Base-by-base conservation (phyloP, 208 protist species). In the Blechomonas ayalai region DNA sequence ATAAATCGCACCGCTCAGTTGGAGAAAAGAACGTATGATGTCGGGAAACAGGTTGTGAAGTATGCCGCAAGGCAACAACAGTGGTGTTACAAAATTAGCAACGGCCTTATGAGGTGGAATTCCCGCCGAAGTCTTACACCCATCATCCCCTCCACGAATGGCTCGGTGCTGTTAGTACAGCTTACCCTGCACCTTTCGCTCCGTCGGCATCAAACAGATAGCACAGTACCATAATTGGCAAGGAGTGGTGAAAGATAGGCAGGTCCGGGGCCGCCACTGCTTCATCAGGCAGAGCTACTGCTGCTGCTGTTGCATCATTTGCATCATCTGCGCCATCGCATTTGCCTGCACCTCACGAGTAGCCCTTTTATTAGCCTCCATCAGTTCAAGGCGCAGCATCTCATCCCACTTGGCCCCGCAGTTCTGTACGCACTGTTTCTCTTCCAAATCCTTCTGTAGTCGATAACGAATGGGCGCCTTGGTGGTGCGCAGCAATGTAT, bases 341-440 rank as follows among this genome's bases (percentile, higher is more conserved):
- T 76, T 45, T n/a, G 69, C 49, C 58, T 92, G 73, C 31, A 85
- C 71, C 31, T 73, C 53, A 1, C 45, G 28, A 8, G 75, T 48
- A 12, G 66, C 71, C 7, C 53, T 52, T 47, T 85, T 71, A 52
- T 89, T 86, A 5, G 60, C 7, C n/a, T 73, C 59, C 28, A 58
- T 67, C 15, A 79, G 27, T 0, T 51, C 68, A 19, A 59, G 29
- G 13, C 63, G 55, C 20, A 83, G 67, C 1, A 83, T 31, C 12
- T 67, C 62, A 36, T 92, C 76, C 73, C 79, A 92, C 59, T 92
- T 92, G 15, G 67, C 61, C 12, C 58, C 52, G 39, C 84, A 92
- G 63, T 82, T 59, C 47, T 67, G 61, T 16, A 78, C 66, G 56
- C 84, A 92, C 46, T 86, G 64, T 60, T 92, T 92, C 63, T 92